Base-by-base conservation (phyloP, 2,329 filamentous ascomycete species). In the Botryotinia narcissicola region DNA sequence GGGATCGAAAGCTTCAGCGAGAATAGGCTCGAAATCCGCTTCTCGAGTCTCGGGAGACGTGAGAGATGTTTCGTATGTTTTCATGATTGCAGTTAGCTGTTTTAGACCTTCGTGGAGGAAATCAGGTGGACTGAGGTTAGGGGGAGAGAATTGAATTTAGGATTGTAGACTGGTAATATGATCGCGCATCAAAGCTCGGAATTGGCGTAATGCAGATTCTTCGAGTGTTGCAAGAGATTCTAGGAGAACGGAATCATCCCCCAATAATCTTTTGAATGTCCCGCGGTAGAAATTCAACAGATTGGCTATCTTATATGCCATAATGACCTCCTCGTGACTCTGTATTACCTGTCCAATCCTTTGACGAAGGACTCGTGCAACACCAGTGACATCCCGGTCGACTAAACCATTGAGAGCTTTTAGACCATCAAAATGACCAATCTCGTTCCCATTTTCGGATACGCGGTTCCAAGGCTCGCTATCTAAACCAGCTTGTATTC, bases 331-430 rank as follows among this genome's bases (percentile, higher is more conserved):
- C 78, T 98, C 95, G 81, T 97, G 95, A 75, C 92, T 93, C 78
- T 97, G 94, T 25, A 98, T 92, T 32, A 97, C 93, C 79, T 98
- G 93, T 81, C 98, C 95, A 70, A 97, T 90, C 46, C 95, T 88
- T 81, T 98, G 95, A 40, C 93, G 90, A n/a, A 98, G 83, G n/a
- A 95, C 89, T 35, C 93, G 89, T 54, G 92, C 90, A 6, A 95
- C 94, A 0, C 93, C 93, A 3, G 90, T 89, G 64, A 98, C 86
- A 79, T 97, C 93, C 54, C 94, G 91, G 79, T 95, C 95, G 40
- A 98, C 93, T 4, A 99, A 87, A 75, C 96, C 91, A 76, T 93
- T 93, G 32, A 98, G 85, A 1, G 95, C 93, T 81, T 92, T 93
- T 44, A 91, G 86, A 0, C 94, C 92, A 81, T 98, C 93, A 79